Conservation (phyloP, 352 stramenopile species). For the Phytophthora pinifolia region DNA sequence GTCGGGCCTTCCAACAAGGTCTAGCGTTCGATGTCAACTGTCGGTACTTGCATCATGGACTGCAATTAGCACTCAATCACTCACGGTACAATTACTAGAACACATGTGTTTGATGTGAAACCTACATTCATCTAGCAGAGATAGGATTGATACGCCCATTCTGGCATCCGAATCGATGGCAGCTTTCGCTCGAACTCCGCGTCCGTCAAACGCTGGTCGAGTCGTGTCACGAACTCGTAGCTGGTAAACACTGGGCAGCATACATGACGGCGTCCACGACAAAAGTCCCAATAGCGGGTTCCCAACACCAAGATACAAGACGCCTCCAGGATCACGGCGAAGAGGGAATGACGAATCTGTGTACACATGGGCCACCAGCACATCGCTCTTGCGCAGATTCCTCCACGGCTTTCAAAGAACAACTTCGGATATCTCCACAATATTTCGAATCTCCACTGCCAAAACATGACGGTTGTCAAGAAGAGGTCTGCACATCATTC, state of each 20-base stretch:
- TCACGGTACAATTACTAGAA: conserved; percentile 23
- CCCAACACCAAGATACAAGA: conserved; percentile 15
- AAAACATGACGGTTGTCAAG: conserved; percentile 27
- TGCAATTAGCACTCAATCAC: conserved; percentile 44
- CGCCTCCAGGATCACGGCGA: conserved; percentile 5
- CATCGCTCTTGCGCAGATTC: too few relatives aligned
- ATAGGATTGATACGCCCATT: conserved; percentile 12
- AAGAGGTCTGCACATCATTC: conserved; percentile 17
- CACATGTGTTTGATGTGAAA: too few relatives aligned
- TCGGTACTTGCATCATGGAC: conserved; percentile 54
- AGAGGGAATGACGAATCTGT: conserved; percentile 1
- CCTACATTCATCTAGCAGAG: conserved; percentile 2
- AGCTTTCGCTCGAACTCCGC: conserved; percentile 4
- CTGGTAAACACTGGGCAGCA: conserved; percentile 17
- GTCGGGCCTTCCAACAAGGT: conserved; percentile 58
- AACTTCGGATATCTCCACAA: conserved; percentile 6
- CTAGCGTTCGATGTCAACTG: conserved; percentile 65
- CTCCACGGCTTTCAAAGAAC: conserved; percentile 1
- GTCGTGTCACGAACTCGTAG: conserved; percentile 14
- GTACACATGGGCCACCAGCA: conserved; percentile 11
- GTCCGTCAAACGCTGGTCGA: conserved; percentile 15
- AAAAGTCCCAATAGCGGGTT: conserved; percentile 12
- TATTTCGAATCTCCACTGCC: conserved; percentile 3
- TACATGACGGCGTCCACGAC: conserved; percentile 18
- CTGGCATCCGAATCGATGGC: not conserved